Evolutionary conservation across 805 yeast genomes (phyloP), one percentile per base, ranked within the genome.

Genomic region (Scheffersomyces coipomensis): DNA sequence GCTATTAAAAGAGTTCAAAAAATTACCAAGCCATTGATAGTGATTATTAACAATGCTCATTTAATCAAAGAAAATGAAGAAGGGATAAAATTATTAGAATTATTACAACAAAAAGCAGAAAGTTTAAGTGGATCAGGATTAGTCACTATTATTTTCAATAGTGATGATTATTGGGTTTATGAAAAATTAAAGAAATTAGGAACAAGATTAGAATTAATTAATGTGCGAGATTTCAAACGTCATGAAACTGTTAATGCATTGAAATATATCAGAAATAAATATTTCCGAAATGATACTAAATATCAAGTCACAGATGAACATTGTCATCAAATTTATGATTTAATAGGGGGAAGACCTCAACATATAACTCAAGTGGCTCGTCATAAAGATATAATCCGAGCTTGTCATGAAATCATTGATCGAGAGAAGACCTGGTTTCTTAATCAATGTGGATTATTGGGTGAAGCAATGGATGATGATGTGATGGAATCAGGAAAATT

Each of bases 91-190:
- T 59, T 87, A 30, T 77, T 88, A 6, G 93, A 85, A 51, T 65
- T 87, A 29, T 60, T 87, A 26, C 95, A 87, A 52, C 95, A 87
- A 51, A 86, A 86, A 55, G 95, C 95, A 0, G 95, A 87, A 52
- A 58, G 79, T 10, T 66, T 87, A 29, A 75, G 88, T 44, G 91
- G 91, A 1, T 75, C 89, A 0, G 86, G 88, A 0, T 64, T 85
- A 40, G 79, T 78, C 15, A 81, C 84, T 7, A 77, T 85, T 61
- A 68, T 86, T 10, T 85, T 86, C 67, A 84, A 84, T 51, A 78
- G 86, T 44, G 95, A 86, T 57, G 95, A 87, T 52, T 87, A 87
- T 60, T 87, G 95, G 95, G 74, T 87, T 1, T 87, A 85, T 56
- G 93, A 86, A 49, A 76, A 88, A 40, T 65, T 87, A 46, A 83